Evolutionary conservation across 2,329 filamentous ascomycete species (phyloP).

Genomic region (Aspergillus hiratsukae): DNA sequence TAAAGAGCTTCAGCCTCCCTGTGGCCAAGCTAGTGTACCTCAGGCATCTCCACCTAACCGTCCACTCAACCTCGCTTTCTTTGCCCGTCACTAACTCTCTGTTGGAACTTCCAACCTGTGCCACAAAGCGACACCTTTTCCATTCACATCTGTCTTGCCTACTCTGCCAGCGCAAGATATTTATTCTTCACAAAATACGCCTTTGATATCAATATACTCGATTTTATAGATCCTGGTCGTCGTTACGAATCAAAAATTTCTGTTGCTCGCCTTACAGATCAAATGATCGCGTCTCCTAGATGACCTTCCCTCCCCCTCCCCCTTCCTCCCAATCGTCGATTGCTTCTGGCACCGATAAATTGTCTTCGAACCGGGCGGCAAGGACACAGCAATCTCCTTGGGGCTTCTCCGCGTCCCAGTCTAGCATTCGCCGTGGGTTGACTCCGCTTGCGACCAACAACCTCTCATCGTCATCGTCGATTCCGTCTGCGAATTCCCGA

Average conservation of each 20-base stretch:
- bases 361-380: conserved; percentile 41
- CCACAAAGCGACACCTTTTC: conserved; percentile 23
- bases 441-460: conserved; percentile 55
- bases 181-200: conserved; percentile 3
- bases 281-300: conserved; percentile 53
- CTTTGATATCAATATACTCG: conserved; percentile 5
- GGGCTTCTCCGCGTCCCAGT: conserved; percentile 52
- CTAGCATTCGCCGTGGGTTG: conserved; percentile 53
- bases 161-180: conserved; percentile 12
- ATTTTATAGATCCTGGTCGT: conserved; percentile 6
- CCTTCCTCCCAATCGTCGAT: conserved; percentile 49
- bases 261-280: conserved; percentile 36
- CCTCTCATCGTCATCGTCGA: conserved; percentile 37
- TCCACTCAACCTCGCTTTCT: conserved; percentile 24
- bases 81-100: conserved; percentile 19
- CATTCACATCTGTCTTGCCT: conserved; percentile 13
- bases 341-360: conserved; percentile 48
- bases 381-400: conserved; percentile 52
- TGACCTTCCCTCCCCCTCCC: conserved; percentile 53
- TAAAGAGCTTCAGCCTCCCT: conserved; percentile 2
- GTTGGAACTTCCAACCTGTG: conserved; percentile 25
- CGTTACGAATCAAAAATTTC: conserved; percentile 29
- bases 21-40: conserved; percentile 8
- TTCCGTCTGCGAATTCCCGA: conserved; percentile 40
- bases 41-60: conserved; percentile 16